Evolutionary conservation across 2,329 filamentous ascomycete species (phyloP), one percentile per base, ranked within the genome.

Genomic region (Lachnellula hyalina): DNA sequence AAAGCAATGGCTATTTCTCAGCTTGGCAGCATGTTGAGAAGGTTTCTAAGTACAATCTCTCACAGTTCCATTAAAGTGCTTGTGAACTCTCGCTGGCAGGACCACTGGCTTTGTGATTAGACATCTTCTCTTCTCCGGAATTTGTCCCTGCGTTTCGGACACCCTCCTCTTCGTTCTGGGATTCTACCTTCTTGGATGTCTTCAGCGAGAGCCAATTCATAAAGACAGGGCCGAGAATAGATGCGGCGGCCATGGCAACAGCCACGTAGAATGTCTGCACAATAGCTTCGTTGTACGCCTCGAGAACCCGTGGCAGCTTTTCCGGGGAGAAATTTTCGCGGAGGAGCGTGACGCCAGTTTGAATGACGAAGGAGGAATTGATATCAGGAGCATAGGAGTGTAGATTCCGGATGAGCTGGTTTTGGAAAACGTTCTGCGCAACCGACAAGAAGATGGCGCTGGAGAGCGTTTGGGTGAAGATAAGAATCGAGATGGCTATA

Each of bases 401-500:
- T 7, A 36, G 35, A 7, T 36, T 36, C 15, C 6, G 6, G 15
- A 36, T 38, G 8, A 38, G 35, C 35, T 38, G 35, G 35, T 38
- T 38, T 38, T 38, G 35, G n/a, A 38, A 38, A n/a, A 38, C n/a
- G 35, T 38, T 38, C 6, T 38, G 35, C 4, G 35, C 35, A 38
- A 38, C 9, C 3, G 35, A 14, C 35, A 38, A 38, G 35, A 38
- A 38, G 2, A 38, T 38, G 35, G 35, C 35, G n/a, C 8, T 38
- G 12, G 35, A 38, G 6, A 38, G 35, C 35, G 35, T 38, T 7
- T 38, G 35, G n/a, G 35, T 38, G 35, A 38, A 38, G 35, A 82
- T 78, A 55, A 74, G 75, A 60, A 78, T 74, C 7, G 80, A 75
- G 28, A 79, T 73, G 32, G 79, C 80, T 1, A 73, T 77, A 9